Evolutionary conservation across 1,284 basidiomycete species (phyloP).

Genomic region (Neolentinus lepideus): DNA sequence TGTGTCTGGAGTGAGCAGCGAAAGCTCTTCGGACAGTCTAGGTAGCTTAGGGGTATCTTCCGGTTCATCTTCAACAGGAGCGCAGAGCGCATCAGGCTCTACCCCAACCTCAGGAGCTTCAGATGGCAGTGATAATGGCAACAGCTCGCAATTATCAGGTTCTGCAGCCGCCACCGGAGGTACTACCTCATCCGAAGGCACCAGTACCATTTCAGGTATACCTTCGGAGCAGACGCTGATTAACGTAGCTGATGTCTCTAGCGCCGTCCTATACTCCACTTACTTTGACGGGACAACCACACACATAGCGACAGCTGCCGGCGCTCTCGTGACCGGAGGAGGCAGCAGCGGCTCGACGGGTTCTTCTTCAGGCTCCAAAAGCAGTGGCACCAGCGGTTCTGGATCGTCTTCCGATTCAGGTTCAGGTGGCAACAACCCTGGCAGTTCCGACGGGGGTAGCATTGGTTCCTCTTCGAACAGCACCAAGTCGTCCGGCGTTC

Average conservation of each 20-base stretch:
- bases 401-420: background rate
- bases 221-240: background rate
- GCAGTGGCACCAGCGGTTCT: background rate
- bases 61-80: no score
- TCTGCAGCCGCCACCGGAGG: background rate
- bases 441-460: no score
- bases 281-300: background rate
- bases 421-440: background rate
- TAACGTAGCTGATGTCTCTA: background rate
- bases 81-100: no score
- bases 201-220: background rate
- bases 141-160: no score
- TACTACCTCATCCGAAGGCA: background rate
- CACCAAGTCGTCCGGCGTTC: no score
- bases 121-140: no score
- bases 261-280: background rate
- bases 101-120: no score
- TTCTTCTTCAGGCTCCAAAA: background rate
- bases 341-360: background rate
- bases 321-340: background rate
- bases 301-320: background rate
- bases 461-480: no score
- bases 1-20: no score
- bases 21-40: no score
- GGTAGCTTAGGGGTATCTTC: no score